Evolutionary conservation across 257 asterid species (phyloP).

Genomic region (Orobanche coerulescens): DNA sequence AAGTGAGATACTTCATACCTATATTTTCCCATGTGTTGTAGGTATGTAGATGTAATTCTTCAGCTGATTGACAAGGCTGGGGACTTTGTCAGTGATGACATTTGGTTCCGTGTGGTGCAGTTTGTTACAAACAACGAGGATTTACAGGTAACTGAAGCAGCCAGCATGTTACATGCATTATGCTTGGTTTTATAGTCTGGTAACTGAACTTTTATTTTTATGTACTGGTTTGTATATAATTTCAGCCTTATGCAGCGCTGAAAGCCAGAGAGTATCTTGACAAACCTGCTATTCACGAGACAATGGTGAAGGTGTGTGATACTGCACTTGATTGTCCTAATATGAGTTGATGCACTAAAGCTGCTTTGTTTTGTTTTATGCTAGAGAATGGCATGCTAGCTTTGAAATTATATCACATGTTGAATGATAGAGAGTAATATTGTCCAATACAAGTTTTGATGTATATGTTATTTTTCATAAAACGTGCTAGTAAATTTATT

Average conservation of each 20-base stretch:
- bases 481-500: background rate
- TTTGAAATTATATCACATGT: conserved; percentile 3
- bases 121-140: conserved; percentile 92
- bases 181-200: conserved; percentile 17
- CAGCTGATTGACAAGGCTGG: conserved; percentile 99
- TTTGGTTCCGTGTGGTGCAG: conserved; percentile 98
- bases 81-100: conserved; percentile 94
- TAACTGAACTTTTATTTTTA: conserved; percentile 17
- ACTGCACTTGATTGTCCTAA: background rate
- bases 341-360: conserved; percentile 4
- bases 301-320: conserved; percentile 83
- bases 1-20: background rate
- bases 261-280: conserved; percentile 91
- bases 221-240: conserved; percentile 19
- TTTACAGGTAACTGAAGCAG: conserved; percentile 56
- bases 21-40: conserved; percentile 26
- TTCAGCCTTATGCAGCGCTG: conserved; percentile 84
- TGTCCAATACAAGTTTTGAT: conserved; percentile 12
- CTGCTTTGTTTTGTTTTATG: conserved; percentile 4
- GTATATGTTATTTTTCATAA: conserved; percentile 4
- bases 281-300: conserved; percentile 91
- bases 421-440: background rate
- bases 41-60: conserved; percentile 96
- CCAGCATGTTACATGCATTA: conserved; percentile 3
- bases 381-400: background rate